Conservation (phyloP, 768 basidiomycete genomes). For the Amanita rimosa region DNA sequence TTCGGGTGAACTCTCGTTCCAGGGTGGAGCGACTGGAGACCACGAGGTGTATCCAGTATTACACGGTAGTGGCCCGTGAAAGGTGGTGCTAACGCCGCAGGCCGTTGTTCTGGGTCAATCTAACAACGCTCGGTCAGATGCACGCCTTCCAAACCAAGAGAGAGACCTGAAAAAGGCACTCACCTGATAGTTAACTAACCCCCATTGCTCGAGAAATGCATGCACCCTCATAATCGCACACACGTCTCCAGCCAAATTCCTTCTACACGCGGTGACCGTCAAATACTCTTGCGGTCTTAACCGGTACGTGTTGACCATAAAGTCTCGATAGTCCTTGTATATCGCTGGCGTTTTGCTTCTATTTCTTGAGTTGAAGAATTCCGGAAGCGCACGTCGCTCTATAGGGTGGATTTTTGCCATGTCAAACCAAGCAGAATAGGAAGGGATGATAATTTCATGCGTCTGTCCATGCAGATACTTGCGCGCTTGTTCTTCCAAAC, state of each 20-base stretch:
- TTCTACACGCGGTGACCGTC: conserved; percentile 91
- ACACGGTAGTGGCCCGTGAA: conserved; percentile 99
- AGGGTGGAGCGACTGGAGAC: conserved; percentile 87
- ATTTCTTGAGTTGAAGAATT: conserved; percentile 97
- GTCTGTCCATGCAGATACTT: conserved; percentile 97
- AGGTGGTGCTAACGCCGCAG: conserved; percentile 88
- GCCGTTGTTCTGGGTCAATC: conserved; percentile 96
- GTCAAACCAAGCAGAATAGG: conserved; percentile 97
- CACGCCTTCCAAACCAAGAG: not conserved
- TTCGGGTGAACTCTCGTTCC: conserved; percentile 45
- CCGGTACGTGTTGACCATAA: conserved; percentile 98
- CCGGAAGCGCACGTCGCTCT: conserved; percentile 86
- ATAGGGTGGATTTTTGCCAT: conserved; percentile 90
- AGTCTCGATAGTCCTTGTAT: conserved; percentile 99
- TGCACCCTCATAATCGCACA: conserved; percentile 99
- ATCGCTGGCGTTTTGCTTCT: conserved; percentile 91
- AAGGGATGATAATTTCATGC: conserved; percentile 94
- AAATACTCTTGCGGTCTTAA: conserved; percentile 91
- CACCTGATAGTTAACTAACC: conserved; percentile 97
- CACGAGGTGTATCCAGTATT: conserved; percentile 92
- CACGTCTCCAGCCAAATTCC: conserved; percentile 96
- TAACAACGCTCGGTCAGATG: conserved; percentile 19
- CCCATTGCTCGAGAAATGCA: conserved; percentile 98
- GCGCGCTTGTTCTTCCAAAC: conserved; percentile 77
- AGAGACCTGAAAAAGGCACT: conserved; percentile 11